Evolutionary conservation across 192 early-diverging fungal species (phyloP).

Genomic region (Spinellus fusiger): DNA sequence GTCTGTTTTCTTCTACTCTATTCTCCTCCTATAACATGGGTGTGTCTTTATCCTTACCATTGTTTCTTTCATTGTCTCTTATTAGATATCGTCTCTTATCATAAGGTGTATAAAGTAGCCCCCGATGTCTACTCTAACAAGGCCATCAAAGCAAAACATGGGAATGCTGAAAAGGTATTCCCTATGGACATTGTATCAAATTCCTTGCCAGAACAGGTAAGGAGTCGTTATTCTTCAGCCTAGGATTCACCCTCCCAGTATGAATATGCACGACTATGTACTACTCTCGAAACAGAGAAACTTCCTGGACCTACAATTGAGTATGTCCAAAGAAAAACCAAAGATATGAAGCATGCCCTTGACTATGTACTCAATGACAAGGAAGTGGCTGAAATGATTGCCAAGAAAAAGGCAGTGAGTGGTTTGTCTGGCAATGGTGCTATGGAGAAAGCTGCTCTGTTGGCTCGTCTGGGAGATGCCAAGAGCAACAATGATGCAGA

Average conservation of each 20-base stretch:
- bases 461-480: constrained; percentile 44
- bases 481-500: constrained; percentile 43
- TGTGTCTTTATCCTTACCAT: background rate
- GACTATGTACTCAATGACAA: constrained; percentile 54
- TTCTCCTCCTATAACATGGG: background rate
- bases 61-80: background rate
- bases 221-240: background rate
- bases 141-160: constrained; percentile 61
- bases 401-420: constrained; percentile 43
- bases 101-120: constrained; percentile 52
- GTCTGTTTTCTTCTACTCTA: constrained; percentile 8
- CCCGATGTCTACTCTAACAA: constrained; percentile 59
- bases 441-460: constrained; percentile 42
- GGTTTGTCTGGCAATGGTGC: constrained; percentile 29
- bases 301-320: constrained; percentile 41
- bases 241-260: constrained; percentile 12
- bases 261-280: constrained; percentile 54
- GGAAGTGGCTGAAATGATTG: constrained; percentile 62
- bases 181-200: constrained; percentile 80
- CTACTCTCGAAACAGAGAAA: constrained; percentile 43
- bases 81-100: constrained; percentile 27
- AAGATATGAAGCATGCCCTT: constrained; percentile 49
- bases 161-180: constrained; percentile 59
- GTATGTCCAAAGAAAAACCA: constrained; percentile 46
- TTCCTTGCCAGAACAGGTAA: constrained; percentile 50